These are phyloP conservation scores for Spinellus fusiger DNA, from an alignment of 192 early-diverging fungal species.

Conservation along the genomic window DNA sequence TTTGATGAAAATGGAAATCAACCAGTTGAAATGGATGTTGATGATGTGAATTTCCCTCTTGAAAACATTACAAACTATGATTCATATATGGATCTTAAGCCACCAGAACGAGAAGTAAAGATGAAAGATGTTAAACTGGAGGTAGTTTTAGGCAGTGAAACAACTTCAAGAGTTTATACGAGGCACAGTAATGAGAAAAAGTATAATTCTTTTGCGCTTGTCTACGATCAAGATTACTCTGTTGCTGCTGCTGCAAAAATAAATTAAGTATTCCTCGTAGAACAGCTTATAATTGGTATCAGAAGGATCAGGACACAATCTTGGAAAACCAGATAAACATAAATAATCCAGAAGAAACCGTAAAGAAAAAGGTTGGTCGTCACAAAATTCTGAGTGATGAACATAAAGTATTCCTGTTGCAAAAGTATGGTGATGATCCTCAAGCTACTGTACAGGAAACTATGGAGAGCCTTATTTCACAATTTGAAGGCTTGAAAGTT, in stretches of 20 bases:
- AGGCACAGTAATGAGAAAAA: slow-evolving; percentile 1
- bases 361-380: slow-evolving; percentile 1
- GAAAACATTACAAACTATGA: neutral
- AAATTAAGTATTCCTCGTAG: neutral
- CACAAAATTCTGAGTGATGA: too few relatives aligned
- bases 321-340: neutral
- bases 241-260: neutral
- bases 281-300: neutral
- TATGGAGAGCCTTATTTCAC: slow-evolving; percentile 1
- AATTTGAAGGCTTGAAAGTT: neutral
- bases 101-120: neutral
- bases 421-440: slow-evolving; percentile 1
- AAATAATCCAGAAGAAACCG: neutral
- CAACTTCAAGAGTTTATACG: neutral
- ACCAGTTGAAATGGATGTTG: too few relatives aligned
- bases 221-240: neutral
- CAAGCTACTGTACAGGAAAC: neutral
- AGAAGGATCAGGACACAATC: neutral
- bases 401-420: slow-evolving; percentile 1
- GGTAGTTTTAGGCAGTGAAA: neutral
- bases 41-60: neutral
- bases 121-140: neutral
- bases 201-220: slow-evolving; percentile 1
- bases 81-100: neutral
- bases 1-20: slow-evolving; percentile 4